Evolutionary conservation across 805 yeast species (phyloP).

Genomic region (Ogataea nakhonphanomensis): DNA sequence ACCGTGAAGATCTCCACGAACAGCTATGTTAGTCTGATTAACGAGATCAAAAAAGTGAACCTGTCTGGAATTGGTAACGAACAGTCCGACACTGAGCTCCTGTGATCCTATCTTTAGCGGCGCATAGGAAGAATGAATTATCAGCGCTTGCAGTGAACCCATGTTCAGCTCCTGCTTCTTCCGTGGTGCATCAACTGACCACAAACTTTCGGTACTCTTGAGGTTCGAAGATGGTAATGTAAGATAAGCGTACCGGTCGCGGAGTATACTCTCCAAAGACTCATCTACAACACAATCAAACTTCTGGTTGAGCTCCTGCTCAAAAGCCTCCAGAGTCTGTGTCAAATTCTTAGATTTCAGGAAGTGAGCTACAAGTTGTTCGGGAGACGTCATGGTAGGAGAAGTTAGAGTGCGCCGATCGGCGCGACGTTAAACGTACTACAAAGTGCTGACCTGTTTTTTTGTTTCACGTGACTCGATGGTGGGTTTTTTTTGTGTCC

Average conservation of each 20-base stretch:
- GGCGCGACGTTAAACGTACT: constrained; percentile 4
- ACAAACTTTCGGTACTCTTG: constrained; percentile 23
- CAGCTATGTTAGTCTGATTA: constrained; percentile 10
- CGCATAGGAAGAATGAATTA: constrained; percentile 23
- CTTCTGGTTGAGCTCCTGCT: constrained; percentile 40
- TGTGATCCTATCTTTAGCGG: constrained; percentile 9
- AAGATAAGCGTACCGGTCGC: constrained; percentile 32
- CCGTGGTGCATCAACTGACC: constrained; percentile 26
- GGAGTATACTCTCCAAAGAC: constrained; percentile 34
- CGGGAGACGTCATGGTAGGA: constrained; percentile 10
- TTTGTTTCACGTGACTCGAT: constrained; percentile 7
- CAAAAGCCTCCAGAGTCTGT: constrained; percentile 47
- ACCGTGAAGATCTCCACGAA: constrained; percentile 15
- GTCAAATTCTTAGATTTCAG: constrained; percentile 46
- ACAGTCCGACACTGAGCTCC: constrained; percentile 19
- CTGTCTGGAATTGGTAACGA: constrained; percentile 27
- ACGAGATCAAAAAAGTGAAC: constrained; percentile 27
- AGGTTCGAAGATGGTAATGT: constrained; percentile 14
- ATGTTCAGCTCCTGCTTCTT: constrained; percentile 9
- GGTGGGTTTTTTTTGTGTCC: constrained; percentile 4
- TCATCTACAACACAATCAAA: constrained; percentile 31
- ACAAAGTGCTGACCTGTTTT: neutral
- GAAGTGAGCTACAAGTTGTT: constrained; percentile 54
- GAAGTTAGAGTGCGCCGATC: constrained; percentile 2
- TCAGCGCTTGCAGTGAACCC: constrained; percentile 21